Evolutionary conservation across 768 basidiomycete species (phyloP).

Genomic region (Cystofilobasidium ferigula): DNA sequence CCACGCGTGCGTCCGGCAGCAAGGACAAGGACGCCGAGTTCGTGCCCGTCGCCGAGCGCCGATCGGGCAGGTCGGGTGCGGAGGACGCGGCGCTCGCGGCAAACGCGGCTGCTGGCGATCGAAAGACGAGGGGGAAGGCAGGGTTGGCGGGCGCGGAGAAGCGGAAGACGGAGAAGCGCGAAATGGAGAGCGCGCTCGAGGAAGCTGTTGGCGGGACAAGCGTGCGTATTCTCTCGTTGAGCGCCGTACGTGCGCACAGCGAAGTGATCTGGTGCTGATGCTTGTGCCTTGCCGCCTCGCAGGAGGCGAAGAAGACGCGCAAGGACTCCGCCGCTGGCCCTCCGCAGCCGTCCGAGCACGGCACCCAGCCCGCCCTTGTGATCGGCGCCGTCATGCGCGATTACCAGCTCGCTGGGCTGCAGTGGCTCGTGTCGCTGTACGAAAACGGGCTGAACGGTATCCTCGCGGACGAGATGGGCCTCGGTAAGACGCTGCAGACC

Average conservation of each 20-base stretch:
- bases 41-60: conserved; percentile 15
- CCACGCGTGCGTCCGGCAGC: conserved; percentile 32
- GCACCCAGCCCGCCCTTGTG: conserved; percentile 59
- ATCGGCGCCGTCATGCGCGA: conserved; percentile 76
- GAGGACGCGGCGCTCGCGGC: conserved; percentile 23
- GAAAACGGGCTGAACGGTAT: conserved; percentile 32
- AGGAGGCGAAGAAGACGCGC: conserved; percentile 11
- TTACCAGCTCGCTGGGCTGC: conserved; percentile 86
- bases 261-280: too few species aligned
- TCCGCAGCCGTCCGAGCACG: conserved; percentile 37
- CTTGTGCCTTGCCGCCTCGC: too few species aligned
- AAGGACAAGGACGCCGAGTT: conserved; percentile 31
- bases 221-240: conserved; percentile 11
- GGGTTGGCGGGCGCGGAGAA: conserved; percentile 23
- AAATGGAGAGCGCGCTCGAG: conserved; percentile 6
- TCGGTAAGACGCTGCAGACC: conserved; percentile 87
- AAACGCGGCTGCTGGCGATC: too few species aligned
- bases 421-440: conserved; percentile 77
- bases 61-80: conserved; percentile 14
- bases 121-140: conserved; percentile 29
- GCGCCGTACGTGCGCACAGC: too few species aligned
- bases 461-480: conserved; percentile 86
- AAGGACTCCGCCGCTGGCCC: conserved; percentile 3
- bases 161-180: conserved; percentile 12
- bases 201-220: conserved; percentile 1